Evolutionary conservation across 768 basidiomycete species (phyloP).

Genomic region (Leccinum uliginosum): DNA sequence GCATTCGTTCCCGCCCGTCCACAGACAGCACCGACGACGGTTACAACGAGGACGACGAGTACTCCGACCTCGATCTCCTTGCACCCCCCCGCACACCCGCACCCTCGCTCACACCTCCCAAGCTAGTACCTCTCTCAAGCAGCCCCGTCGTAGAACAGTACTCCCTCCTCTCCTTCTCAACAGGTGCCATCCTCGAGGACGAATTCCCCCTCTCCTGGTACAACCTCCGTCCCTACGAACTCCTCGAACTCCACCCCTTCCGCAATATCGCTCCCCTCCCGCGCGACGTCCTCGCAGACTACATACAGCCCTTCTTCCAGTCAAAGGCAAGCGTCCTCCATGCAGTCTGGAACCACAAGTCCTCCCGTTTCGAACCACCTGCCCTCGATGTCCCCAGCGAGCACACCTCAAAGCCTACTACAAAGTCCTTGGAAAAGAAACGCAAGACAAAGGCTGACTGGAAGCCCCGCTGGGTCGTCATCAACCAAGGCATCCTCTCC

Average conservation of each 20-base stretch:
- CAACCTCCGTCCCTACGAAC: slow-evolving; percentile 54
- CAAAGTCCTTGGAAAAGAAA: slow-evolving; percentile 19
- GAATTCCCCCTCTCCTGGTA: slow-evolving; percentile 57
- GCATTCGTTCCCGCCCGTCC: slow-evolving; percentile 11
- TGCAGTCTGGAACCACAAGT: slow-evolving; percentile 33
- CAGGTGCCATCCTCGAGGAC: slow-evolving; percentile 68
- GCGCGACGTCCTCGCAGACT: slow-evolving; percentile 36
- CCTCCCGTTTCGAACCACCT: slow-evolving; percentile 26
- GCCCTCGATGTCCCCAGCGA: neutral
- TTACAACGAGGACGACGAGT: slow-evolving; percentile 32
- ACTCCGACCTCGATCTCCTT: slow-evolving; percentile 19
- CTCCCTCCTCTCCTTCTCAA: slow-evolving; percentile 60
- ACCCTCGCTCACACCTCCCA: neutral
- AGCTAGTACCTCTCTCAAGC: neutral
- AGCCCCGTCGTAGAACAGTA: slow-evolving; percentile 35
- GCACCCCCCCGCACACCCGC: neutral
- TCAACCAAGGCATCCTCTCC: slow-evolving; percentile 51
- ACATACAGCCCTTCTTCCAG: slow-evolving; percentile 58
- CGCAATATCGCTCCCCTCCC: slow-evolving; percentile 41
- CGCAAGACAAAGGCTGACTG: slow-evolving; percentile 49
- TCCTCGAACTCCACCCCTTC: slow-evolving; percentile 62
- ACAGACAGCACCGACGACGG: slow-evolving; percentile 26
- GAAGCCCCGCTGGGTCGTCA: slow-evolving; percentile 60
- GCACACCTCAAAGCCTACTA: slow-evolving; percentile 10
- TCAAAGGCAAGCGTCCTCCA: slow-evolving; percentile 50